A percentile compares a stretch with the other conserved stretches of the same genome.
Conservation (phyloP, 805 yeast genomes). For the Suhomyces pyralidae region DNA sequence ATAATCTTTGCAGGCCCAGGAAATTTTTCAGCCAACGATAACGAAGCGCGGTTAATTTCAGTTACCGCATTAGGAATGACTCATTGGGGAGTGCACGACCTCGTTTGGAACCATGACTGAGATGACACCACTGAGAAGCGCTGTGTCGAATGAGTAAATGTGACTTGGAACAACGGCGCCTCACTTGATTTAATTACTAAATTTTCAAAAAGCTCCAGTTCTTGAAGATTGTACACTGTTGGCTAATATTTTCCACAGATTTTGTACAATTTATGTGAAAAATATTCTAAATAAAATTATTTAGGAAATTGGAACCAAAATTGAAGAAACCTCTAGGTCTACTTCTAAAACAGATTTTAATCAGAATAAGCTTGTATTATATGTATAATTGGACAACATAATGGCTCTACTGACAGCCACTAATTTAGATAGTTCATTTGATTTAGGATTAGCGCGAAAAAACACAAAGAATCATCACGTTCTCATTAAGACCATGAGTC, state of each 20-base stretch:
- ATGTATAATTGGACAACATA: neutral
- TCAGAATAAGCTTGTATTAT: too few relatives aligned
- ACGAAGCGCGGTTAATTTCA: slow-evolving; percentile 28
- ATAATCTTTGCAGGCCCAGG: slow-evolving; percentile 10
- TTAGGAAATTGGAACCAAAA: neutral
- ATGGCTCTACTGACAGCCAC: neutral
- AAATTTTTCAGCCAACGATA: slow-evolving; percentile 13
- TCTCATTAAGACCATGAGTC: neutral
- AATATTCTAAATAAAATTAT: too few relatives aligned
- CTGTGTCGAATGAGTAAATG: neutral
- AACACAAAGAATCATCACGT: neutral
- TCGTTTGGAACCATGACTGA: neutral
- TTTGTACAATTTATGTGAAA: neutral
- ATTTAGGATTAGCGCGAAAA: neutral
- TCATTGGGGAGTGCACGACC: slow-evolving; percentile 12
- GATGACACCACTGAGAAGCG: neutral
- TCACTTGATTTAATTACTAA: neutral
- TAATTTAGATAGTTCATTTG: neutral
- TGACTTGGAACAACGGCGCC: neutral
- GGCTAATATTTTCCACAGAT: neutral
- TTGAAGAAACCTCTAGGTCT: neutral
- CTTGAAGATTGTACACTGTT: too few relatives aligned
- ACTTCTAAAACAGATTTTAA: neutral
- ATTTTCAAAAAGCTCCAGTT: too few relatives aligned
- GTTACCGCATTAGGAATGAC: slow-evolving; percentile 26